Base-by-base conservation (phyloP, 1,139 yeast genomes). In the Kazachstania sp. region DNA sequence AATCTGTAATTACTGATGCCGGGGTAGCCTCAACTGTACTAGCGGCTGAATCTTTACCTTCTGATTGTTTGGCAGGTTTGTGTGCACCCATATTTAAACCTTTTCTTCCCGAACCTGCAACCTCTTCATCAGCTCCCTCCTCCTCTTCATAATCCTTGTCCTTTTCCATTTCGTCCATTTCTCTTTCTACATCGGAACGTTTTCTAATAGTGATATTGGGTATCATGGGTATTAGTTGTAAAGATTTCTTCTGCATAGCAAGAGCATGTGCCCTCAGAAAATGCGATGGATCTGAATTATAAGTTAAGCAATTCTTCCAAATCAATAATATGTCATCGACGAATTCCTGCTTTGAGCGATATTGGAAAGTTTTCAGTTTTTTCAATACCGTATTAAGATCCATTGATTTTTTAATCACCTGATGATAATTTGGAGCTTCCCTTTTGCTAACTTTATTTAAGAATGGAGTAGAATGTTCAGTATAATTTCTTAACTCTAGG, bases 381-480 rank as follows among this genome's bases (percentile, higher is more conserved):
- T 88, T 90, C 81, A 88, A 75, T 13, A 94, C 96, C 0, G 97
- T 90, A 59, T 88, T 90, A 54, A 94, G 72, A 61, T 94, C 99
- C 99, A 94, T 94, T 30, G 99, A 98, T 49, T 79, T 80, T 58
- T 88, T 90, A 57, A 94, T 90, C 38, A 94, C 76, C 49, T 82
- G 81, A 51, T 88, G 88, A 68, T 94, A 94, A 61, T 92, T 90
- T 7, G 98, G 99, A 0, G 98, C 99, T 60, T 94, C 99, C 50
- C 98, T 75, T 64, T 92, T 92, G 49, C 95, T 86, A 19, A 94
- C 99, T 61, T 87, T 86, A 66, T 90, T 92, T 55, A 94, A 72
- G 60, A 94, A 94, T 0, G 97, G 96, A 0, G 97, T 88, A 0
- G 97, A 90, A 66, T 92, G 97, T 61, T 92, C 97, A 0, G 98